Base-by-base conservation (phyloP, 495 filamentous ascomycete genomes). In the Talaromyces proteolyticus region DNA sequence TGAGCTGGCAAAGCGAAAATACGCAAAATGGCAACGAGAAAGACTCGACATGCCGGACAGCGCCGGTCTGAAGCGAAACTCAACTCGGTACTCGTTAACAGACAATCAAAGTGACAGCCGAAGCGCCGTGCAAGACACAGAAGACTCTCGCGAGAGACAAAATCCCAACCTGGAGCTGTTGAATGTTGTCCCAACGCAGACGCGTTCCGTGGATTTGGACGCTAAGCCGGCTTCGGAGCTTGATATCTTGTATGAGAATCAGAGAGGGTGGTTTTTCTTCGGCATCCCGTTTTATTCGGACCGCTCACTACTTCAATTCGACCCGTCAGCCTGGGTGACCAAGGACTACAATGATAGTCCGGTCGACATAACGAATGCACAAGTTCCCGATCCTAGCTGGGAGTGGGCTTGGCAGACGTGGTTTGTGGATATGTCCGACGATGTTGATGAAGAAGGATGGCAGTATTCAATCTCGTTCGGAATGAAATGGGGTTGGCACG, bases 301-400 rank as follows among this genome's bases (percentile, higher is more conserved):
- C 17, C 84, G 83, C 43, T 90, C 91, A 2, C 78, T 99, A 4
- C 84, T 95, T 16, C 89, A 89, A 57, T 76, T 94, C 44, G 94
- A 99, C 62, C 89, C 90, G 2, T 53, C 84, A 0, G 72, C 88
- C 3, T 99, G 94, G 94, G 86, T 89, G 52, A 95, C 89, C 53
- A 73, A 71, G 17, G 79, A 77, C 34, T 78, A 82, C 49, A 82
- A 85, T 53, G 69, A 85, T 22, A 91, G 86, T 50, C 78, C 88
- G 16, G 93, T 94, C 52, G 80, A 93, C 60, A 94, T 95, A 51
- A 79, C 84, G 46, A 94, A 91, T 51, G 90, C 92, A 1, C 94
- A 97, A 62, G 74, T 94, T 2, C 93, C 94, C 0, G 94, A 97
- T 62, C 94, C 94, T 3, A 88, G 85, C 58, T 99, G 94, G 94